phyloP scores from a whole-genome alignment of 306 rosid species.

The Abrus precatorius region DNA sequence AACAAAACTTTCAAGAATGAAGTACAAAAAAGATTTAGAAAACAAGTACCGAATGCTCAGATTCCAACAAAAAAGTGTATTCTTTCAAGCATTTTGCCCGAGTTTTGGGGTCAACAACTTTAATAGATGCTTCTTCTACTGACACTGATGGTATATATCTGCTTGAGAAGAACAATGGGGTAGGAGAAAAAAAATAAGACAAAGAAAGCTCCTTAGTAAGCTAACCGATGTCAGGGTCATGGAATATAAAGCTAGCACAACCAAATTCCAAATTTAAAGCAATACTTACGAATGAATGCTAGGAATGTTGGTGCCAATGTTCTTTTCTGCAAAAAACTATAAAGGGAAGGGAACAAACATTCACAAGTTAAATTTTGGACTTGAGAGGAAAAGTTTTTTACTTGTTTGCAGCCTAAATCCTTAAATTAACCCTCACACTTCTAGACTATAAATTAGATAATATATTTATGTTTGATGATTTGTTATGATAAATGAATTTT shows the following conservation, averaged over 20 bases:
- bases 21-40: constrained; percentile 9
- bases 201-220: constrained; percentile 44
- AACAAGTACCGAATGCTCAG: constrained; percentile 62
- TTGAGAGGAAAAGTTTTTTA: neutral
- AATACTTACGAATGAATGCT: constrained; percentile 73
- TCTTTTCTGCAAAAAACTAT: constrained; percentile 75
- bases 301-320: constrained; percentile 70
- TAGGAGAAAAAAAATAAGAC: constrained; percentile 21
- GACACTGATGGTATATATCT: constrained; percentile 75
- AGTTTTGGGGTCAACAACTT: constrained; percentile 71
- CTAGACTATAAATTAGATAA: constrained; percentile 35
- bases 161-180: constrained; percentile 43
- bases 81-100: constrained; percentile 84
- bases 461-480: constrained; percentile 33
- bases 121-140: constrained; percentile 72
- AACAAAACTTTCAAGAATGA: constrained; percentile 16
- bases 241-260: constrained; percentile 39
- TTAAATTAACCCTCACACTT: constrained; percentile 29
- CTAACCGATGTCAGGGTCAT: constrained; percentile 26
- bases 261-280: constrained; percentile 40
- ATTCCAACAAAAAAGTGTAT: constrained; percentile 79
- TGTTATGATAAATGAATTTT: constrained; percentile 17
- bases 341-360: constrained; percentile 53
- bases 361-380: constrained; percentile 47
- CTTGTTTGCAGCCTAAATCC: constrained; percentile 25